Evolutionary conservation across 345 rosid species (phyloP), one percentile per base, ranked within the genome.

Genomic region (Reutealis trisperma): DNA sequence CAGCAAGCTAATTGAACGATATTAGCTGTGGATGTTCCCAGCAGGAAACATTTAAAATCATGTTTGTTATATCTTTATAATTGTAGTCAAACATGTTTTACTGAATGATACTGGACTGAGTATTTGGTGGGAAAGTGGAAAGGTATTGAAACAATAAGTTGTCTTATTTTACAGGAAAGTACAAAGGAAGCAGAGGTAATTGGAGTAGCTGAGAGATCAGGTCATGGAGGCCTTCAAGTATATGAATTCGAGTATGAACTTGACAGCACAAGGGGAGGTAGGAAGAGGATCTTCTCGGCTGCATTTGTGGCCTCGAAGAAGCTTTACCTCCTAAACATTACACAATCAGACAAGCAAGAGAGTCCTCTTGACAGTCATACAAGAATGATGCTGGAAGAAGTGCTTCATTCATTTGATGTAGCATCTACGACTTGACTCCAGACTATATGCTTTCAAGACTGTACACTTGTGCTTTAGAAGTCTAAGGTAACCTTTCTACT

Each of bases 231-330:
- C 16, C 57, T 91, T 54, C 85, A 88, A 80, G 91, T 91, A 1
- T 94, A 93, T 18, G 98, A 94, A 73, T 87, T 94, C 62, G 97
- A 93, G 86, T 94, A 93, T 86, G 87, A 71, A 80, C 78, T 91
- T 32, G 96, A 94, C 80, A 93, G 95, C 73, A 89, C 86, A 15
- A 88, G 98, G 83, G 97, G 98, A 77, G 98, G 98, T 54, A 81
- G 90, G 81, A 91, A 90, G 86, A 89, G 94, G 81, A 82, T 94
- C 57, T 93, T 94, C 80, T 90, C 91, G 2, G 97, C 98, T 47
- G 97, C 89, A 24, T 93, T 94, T 78, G 98, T 94, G 67, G 83
- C 89, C 75, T 88, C 91, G 11, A 88, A 82, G 76, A 94, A 90
- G 84, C 92, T 94, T 66, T 91, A 88, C 82, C 87, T 91, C 44